phyloP scores from a whole-genome alignment of 768 basidiomycete species.

The Auricularia cornea region DNA sequence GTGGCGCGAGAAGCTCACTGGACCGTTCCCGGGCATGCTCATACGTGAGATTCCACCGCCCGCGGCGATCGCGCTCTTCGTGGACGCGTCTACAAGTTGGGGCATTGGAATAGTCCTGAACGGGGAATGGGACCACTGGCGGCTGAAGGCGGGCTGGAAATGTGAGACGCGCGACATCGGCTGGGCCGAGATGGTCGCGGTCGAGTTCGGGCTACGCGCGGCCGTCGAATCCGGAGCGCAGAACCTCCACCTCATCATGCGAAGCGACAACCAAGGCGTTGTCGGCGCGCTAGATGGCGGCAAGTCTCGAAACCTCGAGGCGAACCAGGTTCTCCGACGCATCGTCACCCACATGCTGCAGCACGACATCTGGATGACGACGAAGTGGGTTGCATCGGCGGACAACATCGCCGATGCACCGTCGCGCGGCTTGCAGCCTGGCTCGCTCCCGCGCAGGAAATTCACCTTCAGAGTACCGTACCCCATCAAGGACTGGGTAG shows the following conservation, averaged over 20 bases:
- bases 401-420: slow-evolving; percentile 26
- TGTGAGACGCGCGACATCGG: background rate
- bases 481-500: background rate
- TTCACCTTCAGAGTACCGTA: background rate
- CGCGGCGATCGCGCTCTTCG: slow-evolving; percentile 13
- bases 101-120: background rate
- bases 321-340: slow-evolving; percentile 22
- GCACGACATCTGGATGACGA: slow-evolving; percentile 5
- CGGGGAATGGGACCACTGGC: background rate
- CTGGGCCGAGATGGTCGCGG: background rate
- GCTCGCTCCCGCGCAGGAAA: background rate
- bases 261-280: slow-evolving; percentile 29
- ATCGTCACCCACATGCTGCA: slow-evolving; percentile 16
- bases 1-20: slow-evolving; percentile 19
- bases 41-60: slow-evolving; percentile 4
- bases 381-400: slow-evolving; percentile 15
- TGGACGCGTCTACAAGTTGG: background rate
- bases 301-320: slow-evolving; percentile 16
- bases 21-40: slow-evolving; percentile 10
- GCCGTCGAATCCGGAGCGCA: background rate
- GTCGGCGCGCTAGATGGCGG: slow-evolving; percentile 23
- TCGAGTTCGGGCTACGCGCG: background rate
- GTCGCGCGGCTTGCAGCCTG: slow-evolving; percentile 17
- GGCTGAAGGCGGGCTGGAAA: slow-evolving; percentile 20
- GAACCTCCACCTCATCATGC: slow-evolving; percentile 12